Conservation (phyloP, 179 eudicot species). For the Spinacia oleracea region DNA sequence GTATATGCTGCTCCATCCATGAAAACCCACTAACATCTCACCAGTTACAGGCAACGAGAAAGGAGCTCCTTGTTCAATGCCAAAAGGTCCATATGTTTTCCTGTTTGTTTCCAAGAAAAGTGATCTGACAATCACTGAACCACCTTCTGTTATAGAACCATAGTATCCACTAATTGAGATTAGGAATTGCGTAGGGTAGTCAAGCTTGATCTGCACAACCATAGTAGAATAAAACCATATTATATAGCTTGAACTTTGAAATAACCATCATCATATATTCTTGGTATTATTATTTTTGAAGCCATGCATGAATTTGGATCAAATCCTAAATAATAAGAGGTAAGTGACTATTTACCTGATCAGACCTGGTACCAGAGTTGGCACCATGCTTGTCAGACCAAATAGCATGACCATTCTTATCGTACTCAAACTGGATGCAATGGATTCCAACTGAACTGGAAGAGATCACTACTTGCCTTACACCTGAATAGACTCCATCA, state of each 20-base stretch:
- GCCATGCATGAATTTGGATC: neutral
- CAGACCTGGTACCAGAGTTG: slow-evolving; percentile 27
- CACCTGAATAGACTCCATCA: slow-evolving; percentile 36
- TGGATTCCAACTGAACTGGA: slow-evolving; percentile 32
- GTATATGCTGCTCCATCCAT: slow-evolving; percentile 36
- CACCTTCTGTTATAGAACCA: slow-evolving; percentile 26
- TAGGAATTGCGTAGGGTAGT: slow-evolving; percentile 37
- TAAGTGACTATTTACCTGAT: slow-evolving; percentile 24
- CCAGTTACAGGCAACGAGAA: slow-evolving; percentile 29
- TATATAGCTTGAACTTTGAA: neutral
- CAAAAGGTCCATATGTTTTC: slow-evolving; percentile 44
- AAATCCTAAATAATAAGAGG: neutral
- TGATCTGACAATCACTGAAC: slow-evolving; percentile 33
- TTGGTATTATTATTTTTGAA: neutral
- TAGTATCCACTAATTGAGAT: slow-evolving; percentile 38
- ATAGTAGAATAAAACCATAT: neutral
- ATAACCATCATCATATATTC: neutral
- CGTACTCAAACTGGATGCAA: slow-evolving; percentile 40
- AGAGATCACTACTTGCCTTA: slow-evolving; percentile 38
- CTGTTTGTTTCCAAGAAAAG: slow-evolving; percentile 37
- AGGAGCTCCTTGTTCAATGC: slow-evolving; percentile 31
- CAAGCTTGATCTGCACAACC: slow-evolving; percentile 39
- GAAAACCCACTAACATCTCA: slow-evolving; percentile 38
- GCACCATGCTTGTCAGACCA: slow-evolving; percentile 42
- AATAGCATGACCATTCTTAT: slow-evolving; percentile 27